Conservation (phyloP, 352 stramenopile species). For the Peronospora farinosa region DNA sequence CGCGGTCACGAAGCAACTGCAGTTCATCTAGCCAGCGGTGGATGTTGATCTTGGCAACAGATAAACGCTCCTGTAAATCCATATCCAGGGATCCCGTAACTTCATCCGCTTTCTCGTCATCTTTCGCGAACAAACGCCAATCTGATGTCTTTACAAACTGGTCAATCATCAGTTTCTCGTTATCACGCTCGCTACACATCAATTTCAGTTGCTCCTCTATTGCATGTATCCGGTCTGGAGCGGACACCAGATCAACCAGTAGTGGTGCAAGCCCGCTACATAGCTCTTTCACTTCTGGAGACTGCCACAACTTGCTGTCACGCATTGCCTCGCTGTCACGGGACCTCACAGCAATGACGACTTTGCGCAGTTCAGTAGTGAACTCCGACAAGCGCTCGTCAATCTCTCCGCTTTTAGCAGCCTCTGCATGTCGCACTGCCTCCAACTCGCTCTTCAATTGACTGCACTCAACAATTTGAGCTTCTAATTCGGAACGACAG, state of each 20-base stretch:
- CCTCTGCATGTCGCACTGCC: conserved; percentile 7
- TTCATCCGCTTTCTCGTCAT: conserved; percentile 10
- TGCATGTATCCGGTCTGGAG: conserved; percentile 11
- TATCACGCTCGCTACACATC: conserved; percentile 5
- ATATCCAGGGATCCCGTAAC: conserved; percentile 1
- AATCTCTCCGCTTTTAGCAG: conserved; percentile 10
- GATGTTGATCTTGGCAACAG: conserved; percentile 15
- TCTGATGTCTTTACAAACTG: conserved; percentile 20
- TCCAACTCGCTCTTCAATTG: conserved; percentile 20
- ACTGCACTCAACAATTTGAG: conserved; percentile 11
- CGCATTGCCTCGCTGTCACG: background rate
- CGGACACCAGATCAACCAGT: conserved; percentile 9
- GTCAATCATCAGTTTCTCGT: conserved; percentile 15
- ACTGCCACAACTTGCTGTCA: conserved; percentile 15
- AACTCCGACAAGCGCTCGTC: conserved; percentile 9
- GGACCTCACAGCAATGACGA: conserved; percentile 2
- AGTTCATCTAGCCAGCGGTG: conserved; percentile 22
- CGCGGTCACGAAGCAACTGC: conserved; percentile 10
- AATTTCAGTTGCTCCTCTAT: conserved; percentile 14
- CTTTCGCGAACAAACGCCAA: conserved; percentile 21
- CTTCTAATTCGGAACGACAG: conserved; percentile 13
- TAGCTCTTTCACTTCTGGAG: conserved; percentile 13
- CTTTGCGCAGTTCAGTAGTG: conserved; percentile 13
- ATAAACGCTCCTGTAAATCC: conserved; percentile 12
- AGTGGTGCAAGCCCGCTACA: conserved; percentile 7